Base-by-base conservation (phyloP, 2,329 filamentous ascomycete species). In the Nemania abortiva region DNA sequence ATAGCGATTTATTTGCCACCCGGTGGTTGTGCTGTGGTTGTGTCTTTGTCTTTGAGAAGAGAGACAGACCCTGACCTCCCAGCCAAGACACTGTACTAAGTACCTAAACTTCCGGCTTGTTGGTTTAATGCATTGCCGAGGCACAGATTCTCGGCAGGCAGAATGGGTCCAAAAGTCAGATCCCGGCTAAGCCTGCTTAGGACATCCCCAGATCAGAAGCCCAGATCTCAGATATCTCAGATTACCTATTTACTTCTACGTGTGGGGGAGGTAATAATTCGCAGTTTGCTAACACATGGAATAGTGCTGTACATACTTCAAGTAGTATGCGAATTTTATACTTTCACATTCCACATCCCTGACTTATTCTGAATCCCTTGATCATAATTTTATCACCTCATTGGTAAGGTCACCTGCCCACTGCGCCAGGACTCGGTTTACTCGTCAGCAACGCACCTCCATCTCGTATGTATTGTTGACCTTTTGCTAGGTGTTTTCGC, bases 1-100 rank as follows among this genome's bases (percentile, higher is more conserved):
- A 59, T 54, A 37, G 47, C 31, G 54, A 63, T 47, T 37, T 54
- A 3, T 47, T 31, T 37, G 27, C 39, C 58, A 39, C 58, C 24
- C 24, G 24, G 24, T 34, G 6, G 37, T 61, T 31, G n/a, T 18
- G 24, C 13, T 42, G 22, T 52, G 24, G 31, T 27, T 45, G 18
- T 29, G 6, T 9, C 10, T 24, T 10, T 42, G 18, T 55, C 18
- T 29, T 52, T 52, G 10, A 27, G 10, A 49, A 24, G 9, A 34
- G 42, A 15, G 20, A 60, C 20, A 15, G 20, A 60, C 20, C 2
- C 39, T 6, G 31, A 27, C 20, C n/a, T n/a, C n/a, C n/a, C 22
- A 29, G 45, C 57, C 29, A 60, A 60, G 57, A 60, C 22, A 27
- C 37, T 6, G 13, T 11, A n/a, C n/a, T n/a, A n/a, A n/a, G n/a